Conservation (phyloP, 805 yeast species). For the Candida sonorensis region DNA sequence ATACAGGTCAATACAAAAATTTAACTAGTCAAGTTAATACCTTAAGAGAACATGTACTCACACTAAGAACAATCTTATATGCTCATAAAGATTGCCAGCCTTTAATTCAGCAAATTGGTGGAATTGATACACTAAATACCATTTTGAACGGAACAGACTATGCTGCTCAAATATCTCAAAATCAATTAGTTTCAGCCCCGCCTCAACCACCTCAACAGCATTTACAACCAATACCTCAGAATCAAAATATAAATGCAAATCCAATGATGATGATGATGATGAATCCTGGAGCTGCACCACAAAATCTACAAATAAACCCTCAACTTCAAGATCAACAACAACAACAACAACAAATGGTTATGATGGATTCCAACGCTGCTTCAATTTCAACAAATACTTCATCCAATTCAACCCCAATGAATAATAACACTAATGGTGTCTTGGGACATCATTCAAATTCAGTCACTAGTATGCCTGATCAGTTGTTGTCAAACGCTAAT, state of each 20-base stretch:
- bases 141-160: conserved; percentile 28
- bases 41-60: conserved; percentile 50
- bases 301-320: background rate
- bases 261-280: too few relatives aligned
- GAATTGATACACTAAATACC: conserved; percentile 37
- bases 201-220: background rate
- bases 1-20: conserved; percentile 62
- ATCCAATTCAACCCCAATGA: background rate
- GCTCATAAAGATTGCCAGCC: conserved; percentile 45
- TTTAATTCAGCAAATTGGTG: conserved; percentile 38
- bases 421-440: background rate
- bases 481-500: conserved; percentile 7
- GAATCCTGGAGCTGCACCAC: too few relatives aligned
- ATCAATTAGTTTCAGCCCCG: background rate
- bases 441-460: conserved; percentile 2
- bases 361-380: background rate
- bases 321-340: background rate
- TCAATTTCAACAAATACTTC: background rate
- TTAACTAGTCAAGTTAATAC: conserved; percentile 52
- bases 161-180: conserved; percentile 12
- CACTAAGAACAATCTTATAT: conserved; percentile 39
- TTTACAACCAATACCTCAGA: too few relatives aligned
- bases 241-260: too few relatives aligned
- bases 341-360: background rate
- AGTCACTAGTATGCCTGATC: conserved; percentile 7